These are phyloP conservation scores for Rhodotorula toruloides DNA, from an alignment of 768 basidiomycete genomes.

Conservation along the genomic window DNA sequence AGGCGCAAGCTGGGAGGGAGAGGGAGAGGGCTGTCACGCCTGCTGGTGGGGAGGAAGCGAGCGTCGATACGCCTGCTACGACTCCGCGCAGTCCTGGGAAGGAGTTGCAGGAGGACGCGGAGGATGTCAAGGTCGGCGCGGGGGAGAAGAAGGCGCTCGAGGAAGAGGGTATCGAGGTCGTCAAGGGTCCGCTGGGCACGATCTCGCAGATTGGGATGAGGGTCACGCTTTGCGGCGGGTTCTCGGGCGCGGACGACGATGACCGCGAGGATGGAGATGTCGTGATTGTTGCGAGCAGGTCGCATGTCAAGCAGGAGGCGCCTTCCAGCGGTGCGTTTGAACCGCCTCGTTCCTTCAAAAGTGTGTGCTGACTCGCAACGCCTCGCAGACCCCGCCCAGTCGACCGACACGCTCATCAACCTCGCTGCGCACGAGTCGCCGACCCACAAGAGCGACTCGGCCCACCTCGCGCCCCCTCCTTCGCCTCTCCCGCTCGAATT, in stretches of 20 bases:
- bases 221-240: slow-evolving; percentile 31
- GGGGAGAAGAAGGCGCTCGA: not conserved
- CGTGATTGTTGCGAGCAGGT: not conserved
- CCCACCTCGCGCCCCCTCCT: slow-evolving; percentile 18
- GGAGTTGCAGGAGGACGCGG: slow-evolving; percentile 8
- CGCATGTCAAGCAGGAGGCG: not conserved
- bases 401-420: not conserved
- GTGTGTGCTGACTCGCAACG: not conserved
- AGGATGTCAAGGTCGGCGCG: not conserved
- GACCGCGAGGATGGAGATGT: slow-evolving; percentile 13
- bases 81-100: slow-evolving; percentile 36
- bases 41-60: not conserved
- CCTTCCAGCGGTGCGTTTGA: not conserved
- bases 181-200: slow-evolving; percentile 13
- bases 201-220: slow-evolving; percentile 35
- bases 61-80: slow-evolving; percentile 36
- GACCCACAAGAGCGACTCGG: not conserved
- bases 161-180: not conserved
- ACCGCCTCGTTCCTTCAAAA: not conserved
- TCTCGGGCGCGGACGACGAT: not conserved
- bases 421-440: not conserved
- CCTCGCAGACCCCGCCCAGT: not conserved
- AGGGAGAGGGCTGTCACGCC: not conserved
- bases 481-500: slow-evolving; percentile 35
- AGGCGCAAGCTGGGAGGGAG: not conserved